These are phyloP conservation scores for Fraxinus quadrangulata DNA, from an alignment of 257 asterid species.

Conservation along the genomic window DNA sequence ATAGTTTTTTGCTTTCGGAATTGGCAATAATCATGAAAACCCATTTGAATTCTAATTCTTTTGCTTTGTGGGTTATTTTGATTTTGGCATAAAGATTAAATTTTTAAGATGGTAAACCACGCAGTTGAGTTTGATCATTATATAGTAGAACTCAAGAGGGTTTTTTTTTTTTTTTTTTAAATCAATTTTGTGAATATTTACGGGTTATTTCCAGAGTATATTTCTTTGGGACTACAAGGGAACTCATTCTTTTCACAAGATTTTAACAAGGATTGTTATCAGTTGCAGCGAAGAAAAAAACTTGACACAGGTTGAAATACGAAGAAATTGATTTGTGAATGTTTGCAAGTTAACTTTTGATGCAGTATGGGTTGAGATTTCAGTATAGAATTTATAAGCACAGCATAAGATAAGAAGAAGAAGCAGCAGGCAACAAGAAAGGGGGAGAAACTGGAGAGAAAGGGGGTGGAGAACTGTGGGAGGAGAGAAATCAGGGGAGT, in stretches of 20 bases:
- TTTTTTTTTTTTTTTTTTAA: too few relatives aligned
- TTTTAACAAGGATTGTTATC: not conserved
- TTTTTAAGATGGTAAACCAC: slow-evolving; percentile 10
- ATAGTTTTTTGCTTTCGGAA: slow-evolving; percentile 2
- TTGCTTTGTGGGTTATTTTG: slow-evolving; percentile 17
- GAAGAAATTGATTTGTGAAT: not conserved
- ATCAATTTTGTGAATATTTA: not conserved
- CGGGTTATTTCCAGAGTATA: not conserved
- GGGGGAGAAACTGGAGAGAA: too few relatives aligned
- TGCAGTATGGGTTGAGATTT: too few relatives aligned
- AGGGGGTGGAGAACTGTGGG: too few relatives aligned
- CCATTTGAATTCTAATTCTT: not conserved
- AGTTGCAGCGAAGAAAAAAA: not conserved
- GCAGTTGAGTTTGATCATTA: slow-evolving; percentile 9
- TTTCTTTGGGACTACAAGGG: not conserved
- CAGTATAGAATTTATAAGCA: too few relatives aligned
- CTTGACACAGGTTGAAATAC: not conserved
- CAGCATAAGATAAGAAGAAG: too few relatives aligned
- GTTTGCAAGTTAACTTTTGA: too few relatives aligned
- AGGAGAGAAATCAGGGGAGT: too few relatives aligned
- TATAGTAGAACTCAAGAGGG: not conserved
- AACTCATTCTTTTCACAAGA: not conserved
- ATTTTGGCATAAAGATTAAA: slow-evolving; percentile 10
- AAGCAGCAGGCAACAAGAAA: too few relatives aligned
- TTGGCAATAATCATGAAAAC: slow-evolving; percentile 7